These are phyloP conservation scores for Starmerella geochares DNA, from an alignment of 805 yeast genomes.

Conservation along the genomic window DNA sequence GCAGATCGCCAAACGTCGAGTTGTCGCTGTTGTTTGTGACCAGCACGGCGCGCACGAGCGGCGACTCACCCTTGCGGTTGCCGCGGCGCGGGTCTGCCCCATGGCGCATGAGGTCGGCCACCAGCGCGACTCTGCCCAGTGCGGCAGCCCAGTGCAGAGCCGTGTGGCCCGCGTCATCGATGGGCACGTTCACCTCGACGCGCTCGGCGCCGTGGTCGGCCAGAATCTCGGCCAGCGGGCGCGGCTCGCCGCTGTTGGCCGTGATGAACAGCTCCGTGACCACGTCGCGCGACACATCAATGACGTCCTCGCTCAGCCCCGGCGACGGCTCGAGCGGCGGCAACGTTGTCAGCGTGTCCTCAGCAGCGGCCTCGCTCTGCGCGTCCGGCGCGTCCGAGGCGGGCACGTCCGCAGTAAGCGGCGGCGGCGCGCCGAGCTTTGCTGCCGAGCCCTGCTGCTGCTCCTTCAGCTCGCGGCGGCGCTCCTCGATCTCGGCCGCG, in stretches of 20 bases:
- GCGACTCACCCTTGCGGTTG: slow-evolving; percentile 79
- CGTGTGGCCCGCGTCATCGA: slow-evolving; percentile 88
- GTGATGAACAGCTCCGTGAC: slow-evolving; percentile 26
- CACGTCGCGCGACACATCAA: slow-evolving; percentile 17
- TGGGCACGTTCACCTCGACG: slow-evolving; percentile 59
- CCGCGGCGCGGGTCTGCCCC: slow-evolving; percentile 63
- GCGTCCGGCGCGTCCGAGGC: too few relatives aligned
- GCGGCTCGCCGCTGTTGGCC: slow-evolving; percentile 10
- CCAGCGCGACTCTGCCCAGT: slow-evolving; percentile 64
- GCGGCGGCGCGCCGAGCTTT: background rate
- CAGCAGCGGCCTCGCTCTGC: slow-evolving; percentile 1
- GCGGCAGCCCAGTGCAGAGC: slow-evolving; percentile 96
- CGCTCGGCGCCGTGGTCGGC: slow-evolving; percentile 27
- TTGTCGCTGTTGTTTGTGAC: slow-evolving; percentile 77
- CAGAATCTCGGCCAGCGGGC: slow-evolving; percentile 12
- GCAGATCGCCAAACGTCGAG: slow-evolving; percentile 58
- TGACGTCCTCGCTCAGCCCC: slow-evolving; percentile 9
- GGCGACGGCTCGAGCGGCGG: slow-evolving; percentile 20
- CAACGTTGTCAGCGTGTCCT: slow-evolving; percentile 16
- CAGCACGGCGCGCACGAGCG: slow-evolving; percentile 70
- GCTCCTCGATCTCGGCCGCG: slow-evolving; percentile 40
- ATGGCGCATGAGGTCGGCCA: slow-evolving; percentile 52
- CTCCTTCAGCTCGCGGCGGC: slow-evolving; percentile 7
- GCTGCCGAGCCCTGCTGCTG: slow-evolving; percentile 2
- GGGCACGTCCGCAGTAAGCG: slow-evolving; percentile 11